These are phyloP conservation scores for Lactarius evosmus DNA, from an alignment of 768 basidiomycete genomes.

Conservation along the genomic window DNA sequence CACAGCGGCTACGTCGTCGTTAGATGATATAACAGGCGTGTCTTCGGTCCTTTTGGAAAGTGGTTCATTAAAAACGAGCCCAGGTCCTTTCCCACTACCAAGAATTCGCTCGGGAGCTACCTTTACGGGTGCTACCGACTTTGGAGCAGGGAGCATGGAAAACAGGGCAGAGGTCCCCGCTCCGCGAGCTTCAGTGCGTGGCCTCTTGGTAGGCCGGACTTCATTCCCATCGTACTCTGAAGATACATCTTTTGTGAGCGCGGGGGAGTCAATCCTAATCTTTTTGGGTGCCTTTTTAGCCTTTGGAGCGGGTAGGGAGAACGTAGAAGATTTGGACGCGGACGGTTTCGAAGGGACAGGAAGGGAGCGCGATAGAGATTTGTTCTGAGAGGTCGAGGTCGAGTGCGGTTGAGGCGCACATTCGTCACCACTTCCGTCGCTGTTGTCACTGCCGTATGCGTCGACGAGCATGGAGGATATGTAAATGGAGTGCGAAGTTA, in stretches of 20 bases:
- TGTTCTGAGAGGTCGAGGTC: slow-evolving; percentile 31
- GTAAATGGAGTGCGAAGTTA: not conserved
- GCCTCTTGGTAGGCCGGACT: slow-evolving; percentile 56
- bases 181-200: slow-evolving; percentile 45
- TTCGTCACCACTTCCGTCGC: slow-evolving; percentile 53
- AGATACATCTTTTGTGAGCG: slow-evolving; percentile 40
- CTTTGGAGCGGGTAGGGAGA: slow-evolving; percentile 42
- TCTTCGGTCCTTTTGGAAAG: not conserved
- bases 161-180: slow-evolving; percentile 64
- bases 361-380: slow-evolving; percentile 36
- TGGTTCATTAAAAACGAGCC: slow-evolving; percentile 53
- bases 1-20: not conserved
- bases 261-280: slow-evolving; percentile 58
- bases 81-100: slow-evolving; percentile 59
- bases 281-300: slow-evolving; percentile 53
- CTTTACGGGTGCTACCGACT: slow-evolving; percentile 47
- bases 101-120: slow-evolving; percentile 52
- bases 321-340: slow-evolving; percentile 31
- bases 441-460: slow-evolving; percentile 63
- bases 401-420: slow-evolving; percentile 26
- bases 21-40: not conserved
- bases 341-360: slow-evolving; percentile 35
- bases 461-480: slow-evolving; percentile 59
- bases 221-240: slow-evolving; percentile 40
- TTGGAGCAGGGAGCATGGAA: slow-evolving; percentile 74